Evolutionary conservation across 352 stramenopile species (phyloP).

Genomic region (Globisporangium yorkense): DNA sequence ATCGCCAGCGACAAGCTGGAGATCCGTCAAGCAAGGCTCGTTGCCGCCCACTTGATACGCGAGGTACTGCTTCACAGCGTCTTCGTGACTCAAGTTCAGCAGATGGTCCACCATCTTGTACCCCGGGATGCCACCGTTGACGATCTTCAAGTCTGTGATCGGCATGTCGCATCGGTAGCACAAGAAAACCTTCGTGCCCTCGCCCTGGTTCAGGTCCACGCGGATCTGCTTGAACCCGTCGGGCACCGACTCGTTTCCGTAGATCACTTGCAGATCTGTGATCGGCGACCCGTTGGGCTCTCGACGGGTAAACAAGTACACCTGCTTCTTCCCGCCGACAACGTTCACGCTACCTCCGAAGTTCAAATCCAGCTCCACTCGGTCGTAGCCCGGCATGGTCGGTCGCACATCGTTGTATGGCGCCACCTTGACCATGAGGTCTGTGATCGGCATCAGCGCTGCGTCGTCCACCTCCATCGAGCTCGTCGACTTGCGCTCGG

Average conservation of each 20-base stretch:
- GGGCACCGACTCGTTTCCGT: constrained; percentile 71
- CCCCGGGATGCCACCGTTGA: constrained; percentile 74
- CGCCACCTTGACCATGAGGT: constrained; percentile 71
- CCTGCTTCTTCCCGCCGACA: constrained; percentile 70
- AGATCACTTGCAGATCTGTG: constrained; percentile 78
- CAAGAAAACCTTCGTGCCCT: constrained; percentile 76
- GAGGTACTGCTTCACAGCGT: constrained; percentile 70
- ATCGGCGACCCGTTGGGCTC: constrained; percentile 78
- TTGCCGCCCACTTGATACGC: constrained; percentile 80
- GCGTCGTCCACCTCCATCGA: constrained; percentile 24
- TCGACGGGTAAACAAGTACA: constrained; percentile 76
- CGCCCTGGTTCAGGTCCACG: constrained; percentile 83
- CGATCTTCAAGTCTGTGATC: constrained; percentile 83
- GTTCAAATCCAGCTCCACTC: constrained; percentile 81
- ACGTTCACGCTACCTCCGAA: constrained; percentile 40
- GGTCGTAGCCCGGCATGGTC: constrained; percentile 62
- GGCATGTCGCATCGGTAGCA: constrained; percentile 88
- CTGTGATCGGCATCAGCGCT: constrained; percentile 60
- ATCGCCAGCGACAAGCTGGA: constrained; percentile 52
- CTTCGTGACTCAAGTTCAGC: constrained; percentile 64
- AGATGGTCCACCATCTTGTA: constrained; percentile 81
- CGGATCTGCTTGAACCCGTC: constrained; percentile 86
- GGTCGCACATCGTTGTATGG: constrained; percentile 52
- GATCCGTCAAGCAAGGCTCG: constrained; percentile 72
- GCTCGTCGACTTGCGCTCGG: constrained; percentile 31